Percentiles rank a stretch among this genome's conserved stretches.
These are phyloP conservation scores for Aspergillus brasiliensis DNA, from an alignment of 2,329 filamentous ascomycete species.

Conservation along the genomic window DNA sequence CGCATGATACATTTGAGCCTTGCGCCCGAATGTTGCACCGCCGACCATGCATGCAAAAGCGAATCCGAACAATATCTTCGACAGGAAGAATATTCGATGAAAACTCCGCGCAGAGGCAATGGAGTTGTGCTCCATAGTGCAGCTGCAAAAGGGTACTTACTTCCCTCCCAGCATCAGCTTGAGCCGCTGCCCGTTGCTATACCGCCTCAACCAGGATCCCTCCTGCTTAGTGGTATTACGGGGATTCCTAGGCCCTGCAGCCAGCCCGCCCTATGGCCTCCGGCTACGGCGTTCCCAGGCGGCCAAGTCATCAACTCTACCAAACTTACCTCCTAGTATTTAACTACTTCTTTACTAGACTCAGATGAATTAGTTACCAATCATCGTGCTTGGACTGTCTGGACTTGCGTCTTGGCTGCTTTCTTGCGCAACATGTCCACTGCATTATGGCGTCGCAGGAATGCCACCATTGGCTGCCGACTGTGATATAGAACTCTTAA, in stretches of 20 bases:
- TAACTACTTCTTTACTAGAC: background rate
- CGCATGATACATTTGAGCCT: background rate
- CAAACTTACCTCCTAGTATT: background rate
- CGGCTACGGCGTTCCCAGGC: constrained; percentile 4
- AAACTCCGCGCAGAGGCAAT: background rate
- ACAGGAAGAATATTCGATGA: background rate
- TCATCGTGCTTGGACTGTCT: background rate
- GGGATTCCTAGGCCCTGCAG: constrained; percentile 3
- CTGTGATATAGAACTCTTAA: background rate
- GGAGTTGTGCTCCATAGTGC: background rate
- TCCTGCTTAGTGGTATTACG: background rate
- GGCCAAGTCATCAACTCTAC: constrained; percentile 11
- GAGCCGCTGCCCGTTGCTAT: constrained; percentile 5
- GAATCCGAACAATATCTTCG: background rate
- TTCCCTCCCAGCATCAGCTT: background rate
- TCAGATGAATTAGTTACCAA: background rate
- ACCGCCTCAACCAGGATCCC: constrained; percentile 1
- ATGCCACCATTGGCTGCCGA: constrained; percentile 1
- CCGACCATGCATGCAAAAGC: background rate
- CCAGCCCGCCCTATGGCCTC: background rate
- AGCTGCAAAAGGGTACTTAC: background rate
- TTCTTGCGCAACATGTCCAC: constrained; percentile 8
- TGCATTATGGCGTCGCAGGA: constrained; percentile 7
- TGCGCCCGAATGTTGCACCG: background rate
- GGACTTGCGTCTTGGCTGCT: background rate